Evolutionary conservation across 2,329 filamentous ascomycete genomes (phyloP), one percentile per base, ranked within the genome.

Genomic region (Rutstroemia sp.): DNA sequence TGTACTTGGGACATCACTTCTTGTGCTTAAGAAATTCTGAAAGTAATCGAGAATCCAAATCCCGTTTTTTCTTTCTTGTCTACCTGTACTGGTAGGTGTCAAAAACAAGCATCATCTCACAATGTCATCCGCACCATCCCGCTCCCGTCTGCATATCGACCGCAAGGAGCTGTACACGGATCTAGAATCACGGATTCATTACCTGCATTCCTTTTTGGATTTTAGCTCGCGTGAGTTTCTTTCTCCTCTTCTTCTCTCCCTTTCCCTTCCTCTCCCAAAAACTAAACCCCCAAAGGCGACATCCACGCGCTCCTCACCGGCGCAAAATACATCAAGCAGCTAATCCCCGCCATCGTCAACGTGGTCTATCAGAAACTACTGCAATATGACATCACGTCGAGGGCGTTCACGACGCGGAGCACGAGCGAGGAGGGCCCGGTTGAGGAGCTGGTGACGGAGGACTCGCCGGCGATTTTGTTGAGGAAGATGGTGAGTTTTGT

Each of bases 281-380:
- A 23, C 23, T 23, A 23, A 23, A 36, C 67, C 2, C 60, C 58
- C 14, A 47, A 58, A 19, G 52, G 39, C 12, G 70, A 72, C 23
- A 63, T 62, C 12, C 61, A 63, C n/a, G 65, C 62, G 17, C 63
- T 72, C 5, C 56, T 66, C 21, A 64, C 62, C 4, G 62, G 68
- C 0, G 64, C 61, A 36, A 65, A 69, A 1, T 60, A 69, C 14
- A 56, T 71, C 25, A 63, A 64, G 7, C 65, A 85, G n/a, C 79
- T 92, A 34, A 90, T 92, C 61, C 89, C 89, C 1, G 85, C 88
- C 47, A 80, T 94, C 21, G 88, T 92, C 66, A 90, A 92, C 71
- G 88, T 91, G 58, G 87, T 92, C 36, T 94, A 92, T 75, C 84
- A 84, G 67, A 92, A 92, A 69, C 79, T 94, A 0, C 76, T 92